These are phyloP conservation scores for Eimeria sp. DNA, from an alignment of 169 alveolate species.

Conservation along the genomic window DNA sequence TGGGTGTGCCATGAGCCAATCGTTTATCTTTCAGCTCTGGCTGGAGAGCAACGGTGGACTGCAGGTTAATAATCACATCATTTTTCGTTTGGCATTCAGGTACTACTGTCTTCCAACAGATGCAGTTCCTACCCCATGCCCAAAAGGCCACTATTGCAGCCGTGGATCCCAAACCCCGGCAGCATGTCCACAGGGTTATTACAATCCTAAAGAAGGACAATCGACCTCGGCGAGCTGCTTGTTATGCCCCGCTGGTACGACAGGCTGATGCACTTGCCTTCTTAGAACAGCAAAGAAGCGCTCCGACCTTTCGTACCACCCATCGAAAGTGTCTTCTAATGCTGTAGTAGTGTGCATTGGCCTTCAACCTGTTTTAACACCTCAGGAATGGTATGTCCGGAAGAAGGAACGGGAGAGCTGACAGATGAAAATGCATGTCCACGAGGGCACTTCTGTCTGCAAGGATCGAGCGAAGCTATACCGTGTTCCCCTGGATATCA, in stretches of 20 bases:
- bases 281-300: neutral
- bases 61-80: neutral
- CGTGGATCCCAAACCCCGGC: constrained; percentile 64
- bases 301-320: neutral
- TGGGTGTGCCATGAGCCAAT: neutral
- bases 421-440: constrained; percentile 30
- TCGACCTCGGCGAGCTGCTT: constrained; percentile 43
- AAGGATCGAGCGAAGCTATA: constrained; percentile 30
- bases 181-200: constrained; percentile 48
- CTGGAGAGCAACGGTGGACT: neutral
- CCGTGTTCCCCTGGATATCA: constrained; percentile 51
- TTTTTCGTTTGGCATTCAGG: neutral
- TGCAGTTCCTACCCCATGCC: constrained; percentile 43
- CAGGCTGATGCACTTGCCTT: neutral
- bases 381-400: constrained; percentile 54
- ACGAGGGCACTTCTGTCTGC: constrained; percentile 38
- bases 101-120: constrained; percentile 48
- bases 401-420: constrained; percentile 31
- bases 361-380: neutral
- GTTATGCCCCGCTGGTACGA: constrained; percentile 54
- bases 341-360: neutral
- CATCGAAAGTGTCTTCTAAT: neutral
- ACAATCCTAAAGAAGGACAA: constrained; percentile 35
- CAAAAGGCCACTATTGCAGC: constrained; percentile 47
- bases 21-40: neutral